phyloP scores from a whole-genome alignment of 2,329 filamentous ascomycete genomes.

The Tolypocladium guangdongense region DNA sequence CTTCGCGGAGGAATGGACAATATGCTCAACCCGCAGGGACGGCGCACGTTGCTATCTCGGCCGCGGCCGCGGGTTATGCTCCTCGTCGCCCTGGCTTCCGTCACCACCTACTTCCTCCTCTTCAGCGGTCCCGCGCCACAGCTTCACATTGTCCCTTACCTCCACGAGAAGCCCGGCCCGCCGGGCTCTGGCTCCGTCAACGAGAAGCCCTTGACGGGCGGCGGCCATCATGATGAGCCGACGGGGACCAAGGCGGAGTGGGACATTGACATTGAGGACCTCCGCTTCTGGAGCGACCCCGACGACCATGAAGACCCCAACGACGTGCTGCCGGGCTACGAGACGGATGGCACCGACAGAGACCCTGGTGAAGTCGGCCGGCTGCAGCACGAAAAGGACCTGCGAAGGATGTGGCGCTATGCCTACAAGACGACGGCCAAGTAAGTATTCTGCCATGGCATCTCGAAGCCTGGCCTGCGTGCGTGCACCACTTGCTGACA shows the following conservation, averaged over 20 bases:
- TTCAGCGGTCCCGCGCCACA: constrained; percentile 23
- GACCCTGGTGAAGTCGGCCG: constrained; percentile 20
- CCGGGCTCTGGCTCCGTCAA: neutral
- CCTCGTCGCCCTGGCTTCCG: constrained; percentile 25
- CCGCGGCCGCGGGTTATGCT: constrained; percentile 31
- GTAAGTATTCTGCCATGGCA: constrained; percentile 19
- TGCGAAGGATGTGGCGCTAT: constrained; percentile 28
- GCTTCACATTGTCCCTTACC: constrained; percentile 24
- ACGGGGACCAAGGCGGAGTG: constrained; percentile 12
- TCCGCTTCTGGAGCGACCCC: constrained; percentile 24
- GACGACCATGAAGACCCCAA: constrained; percentile 23
- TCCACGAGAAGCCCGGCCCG: constrained; percentile 3
- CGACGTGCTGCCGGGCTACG: constrained; percentile 23
- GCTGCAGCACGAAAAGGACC: constrained; percentile 31
- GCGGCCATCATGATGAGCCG: constrained; percentile 6
- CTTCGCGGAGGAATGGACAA: constrained; percentile 14
- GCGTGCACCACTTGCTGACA: neutral
- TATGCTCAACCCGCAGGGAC: constrained; percentile 19
- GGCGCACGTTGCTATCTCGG: constrained; percentile 20
- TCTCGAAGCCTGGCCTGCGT: neutral
- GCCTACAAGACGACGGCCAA: constrained; percentile 27
- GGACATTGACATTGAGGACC: constrained; percentile 24
- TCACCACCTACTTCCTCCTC: constrained; percentile 32
- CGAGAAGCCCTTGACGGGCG: neutral
- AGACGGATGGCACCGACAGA: constrained; percentile 23